phyloP scores from a whole-genome alignment of 192 early-diverging fungal genomes.

The Funneliformis mosseae region DNA sequence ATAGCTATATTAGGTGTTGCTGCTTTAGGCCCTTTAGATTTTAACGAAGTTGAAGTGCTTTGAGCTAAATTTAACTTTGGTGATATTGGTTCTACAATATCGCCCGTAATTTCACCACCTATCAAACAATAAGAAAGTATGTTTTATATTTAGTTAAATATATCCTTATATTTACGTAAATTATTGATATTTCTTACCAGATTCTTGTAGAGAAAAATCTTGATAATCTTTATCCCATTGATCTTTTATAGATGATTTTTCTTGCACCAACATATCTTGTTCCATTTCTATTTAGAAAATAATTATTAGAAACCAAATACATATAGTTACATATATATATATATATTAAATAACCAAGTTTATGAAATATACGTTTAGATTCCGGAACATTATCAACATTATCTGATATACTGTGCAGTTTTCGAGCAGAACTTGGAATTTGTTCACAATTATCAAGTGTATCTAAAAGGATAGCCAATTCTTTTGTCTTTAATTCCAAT shows the following conservation, averaged over 20 bases:
- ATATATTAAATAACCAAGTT: not conserved
- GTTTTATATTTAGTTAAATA: not conserved
- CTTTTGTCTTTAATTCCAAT: conserved; percentile 55
- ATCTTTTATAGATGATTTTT: conserved; percentile 3
- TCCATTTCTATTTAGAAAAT: conserved; percentile 26
- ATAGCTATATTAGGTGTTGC: conserved; percentile 36
- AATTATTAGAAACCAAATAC: conserved; percentile 27
- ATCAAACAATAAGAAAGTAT: not conserved
- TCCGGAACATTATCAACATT: not conserved
- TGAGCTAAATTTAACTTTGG: not conserved
- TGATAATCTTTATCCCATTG: conserved; percentile 15
- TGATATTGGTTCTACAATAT: not conserved
- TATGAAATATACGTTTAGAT: not conserved
- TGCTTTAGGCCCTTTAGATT: not conserved
- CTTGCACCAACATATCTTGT: not conserved
- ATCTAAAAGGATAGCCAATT: conserved; percentile 48
- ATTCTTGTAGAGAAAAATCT: conserved; percentile 1
- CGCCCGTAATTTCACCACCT: not conserved
- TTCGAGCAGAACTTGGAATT: conserved; percentile 34
- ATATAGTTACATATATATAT: not conserved
- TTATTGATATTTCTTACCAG: not conserved
- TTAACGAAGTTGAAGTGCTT: not conserved
- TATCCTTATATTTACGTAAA: not conserved
- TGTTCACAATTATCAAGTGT: conserved; percentile 43
- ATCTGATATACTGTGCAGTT: not conserved